These are phyloP conservation scores for Aspergillus diversus DNA, from an alignment of 495 filamentous ascomycete genomes.

Conservation along the genomic window DNA sequence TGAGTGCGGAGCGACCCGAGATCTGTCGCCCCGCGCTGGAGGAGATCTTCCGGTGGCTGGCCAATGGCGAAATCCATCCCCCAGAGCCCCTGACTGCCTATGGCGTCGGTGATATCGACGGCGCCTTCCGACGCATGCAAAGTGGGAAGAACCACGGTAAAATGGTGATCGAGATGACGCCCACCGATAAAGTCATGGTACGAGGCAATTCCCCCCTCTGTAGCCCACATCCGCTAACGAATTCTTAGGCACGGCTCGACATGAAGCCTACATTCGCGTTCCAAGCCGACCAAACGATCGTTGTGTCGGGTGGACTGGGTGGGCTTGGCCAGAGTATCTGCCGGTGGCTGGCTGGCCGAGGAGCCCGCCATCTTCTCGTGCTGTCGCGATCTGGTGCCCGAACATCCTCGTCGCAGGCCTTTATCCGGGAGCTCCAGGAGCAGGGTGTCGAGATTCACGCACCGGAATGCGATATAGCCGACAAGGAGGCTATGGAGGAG, in stretches of 20 bases:
- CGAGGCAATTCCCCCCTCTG: too few species aligned
- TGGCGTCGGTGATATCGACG: too few species aligned
- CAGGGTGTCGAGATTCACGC: neutral
- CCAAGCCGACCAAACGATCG: constrained; percentile 35
- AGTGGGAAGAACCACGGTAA: too few species aligned
- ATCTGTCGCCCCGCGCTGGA: neutral
- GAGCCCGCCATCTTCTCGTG: constrained; percentile 41
- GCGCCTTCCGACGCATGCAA: too few species aligned
- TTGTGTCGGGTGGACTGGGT: constrained; percentile 49
- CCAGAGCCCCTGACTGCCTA: too few species aligned
- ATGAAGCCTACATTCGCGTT: neutral
- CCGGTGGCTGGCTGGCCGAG: constrained; percentile 38
- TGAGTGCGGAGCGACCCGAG: neutral
- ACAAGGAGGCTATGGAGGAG: neutral
- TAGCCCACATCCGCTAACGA: neutral
- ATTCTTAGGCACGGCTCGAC: neutral
- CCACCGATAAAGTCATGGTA: too few species aligned
- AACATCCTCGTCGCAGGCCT: neutral
- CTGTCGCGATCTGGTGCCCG: constrained; percentile 26
- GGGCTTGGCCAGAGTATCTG: constrained; percentile 49
- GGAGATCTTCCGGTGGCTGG: neutral
- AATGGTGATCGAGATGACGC: too few species aligned
- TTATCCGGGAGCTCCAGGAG: neutral
- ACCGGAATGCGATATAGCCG: neutral
- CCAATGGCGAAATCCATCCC: too few species aligned